phyloP scores from a whole-genome alignment of 306 rosid genomes.

The Betula pendula region DNA sequence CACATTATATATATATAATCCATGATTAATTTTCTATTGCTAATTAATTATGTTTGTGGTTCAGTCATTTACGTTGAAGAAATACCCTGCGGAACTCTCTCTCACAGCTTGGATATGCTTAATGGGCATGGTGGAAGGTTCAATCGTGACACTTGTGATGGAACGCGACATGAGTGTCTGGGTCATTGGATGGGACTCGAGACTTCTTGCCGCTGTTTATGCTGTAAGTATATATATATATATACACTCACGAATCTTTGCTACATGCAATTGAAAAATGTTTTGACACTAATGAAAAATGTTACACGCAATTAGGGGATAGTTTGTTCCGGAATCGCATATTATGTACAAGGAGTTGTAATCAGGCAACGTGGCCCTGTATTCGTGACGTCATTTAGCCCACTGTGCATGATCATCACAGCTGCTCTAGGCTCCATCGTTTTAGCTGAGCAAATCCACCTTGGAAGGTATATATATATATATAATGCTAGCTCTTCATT shows the following conservation, averaged over 20 bases:
- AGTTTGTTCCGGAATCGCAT: slow-evolving; percentile 93
- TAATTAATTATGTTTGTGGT: too few species aligned
- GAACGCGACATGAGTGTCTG: slow-evolving; percentile 77
- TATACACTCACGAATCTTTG: background rate
- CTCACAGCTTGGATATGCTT: slow-evolving; percentile 91
- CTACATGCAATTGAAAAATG: background rate
- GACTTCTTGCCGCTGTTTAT: slow-evolving; percentile 92
- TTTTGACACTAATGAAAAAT: background rate
- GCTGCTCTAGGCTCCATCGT: slow-evolving; percentile 77
- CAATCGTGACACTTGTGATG: slow-evolving; percentile 57
- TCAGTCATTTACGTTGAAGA: slow-evolving; percentile 87
- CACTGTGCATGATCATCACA: slow-evolving; percentile 89
- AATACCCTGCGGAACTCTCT: slow-evolving; percentile 87
- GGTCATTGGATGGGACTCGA: slow-evolving; percentile 92
- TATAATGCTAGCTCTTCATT: too few species aligned
- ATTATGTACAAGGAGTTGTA: slow-evolving; percentile 85
- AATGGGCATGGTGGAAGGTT: slow-evolving; percentile 73
- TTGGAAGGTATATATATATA: slow-evolving; percentile 65
- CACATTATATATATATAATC: background rate
- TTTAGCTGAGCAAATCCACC: slow-evolving; percentile 72
- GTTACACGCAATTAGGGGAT: slow-evolving; percentile 62
- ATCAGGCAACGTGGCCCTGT: slow-evolving; percentile 88
- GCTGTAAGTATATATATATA: slow-evolving; percentile 56
- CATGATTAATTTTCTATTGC: too few species aligned
- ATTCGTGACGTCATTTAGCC: slow-evolving; percentile 89